phyloP scores from a whole-genome alignment of 164 flowering plant genomes.

The Umbilicus rupestris region DNA sequence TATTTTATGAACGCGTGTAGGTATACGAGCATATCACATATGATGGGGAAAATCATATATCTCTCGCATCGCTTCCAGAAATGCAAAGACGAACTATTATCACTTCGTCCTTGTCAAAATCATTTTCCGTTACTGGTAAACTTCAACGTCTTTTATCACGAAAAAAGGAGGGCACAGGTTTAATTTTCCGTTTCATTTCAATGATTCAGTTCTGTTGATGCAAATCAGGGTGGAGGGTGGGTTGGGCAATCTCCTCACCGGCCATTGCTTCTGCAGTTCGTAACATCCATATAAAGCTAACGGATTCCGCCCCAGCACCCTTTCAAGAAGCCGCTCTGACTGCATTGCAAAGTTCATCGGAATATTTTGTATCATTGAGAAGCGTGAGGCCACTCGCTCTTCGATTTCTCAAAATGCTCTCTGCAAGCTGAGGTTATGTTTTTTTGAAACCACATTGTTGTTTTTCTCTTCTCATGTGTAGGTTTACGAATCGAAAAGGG shows the following conservation, averaged over 20 bases:
- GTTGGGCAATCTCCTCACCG: constrained; percentile 83
- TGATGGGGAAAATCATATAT: constrained; percentile 47
- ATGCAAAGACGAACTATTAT: constrained; percentile 73
- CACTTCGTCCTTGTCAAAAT: constrained; percentile 76
- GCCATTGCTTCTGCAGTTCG: constrained; percentile 60
- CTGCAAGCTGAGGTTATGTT: background rate
- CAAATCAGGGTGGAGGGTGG: constrained; percentile 76
- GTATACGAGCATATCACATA: constrained; percentile 73
- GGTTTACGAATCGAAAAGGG: constrained; percentile 62
- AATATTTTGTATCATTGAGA: constrained; percentile 44
- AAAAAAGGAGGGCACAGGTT: background rate
- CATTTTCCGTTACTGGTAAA: constrained; percentile 65
- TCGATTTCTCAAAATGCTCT: background rate
- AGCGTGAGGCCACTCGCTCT: constrained; percentile 23
- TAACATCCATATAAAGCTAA: constrained; percentile 57
- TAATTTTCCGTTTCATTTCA: background rate
- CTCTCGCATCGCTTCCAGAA: constrained; percentile 69
- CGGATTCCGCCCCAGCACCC: constrained; percentile 89
- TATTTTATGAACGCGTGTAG: constrained; percentile 20
- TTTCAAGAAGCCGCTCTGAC: constrained; percentile 79
- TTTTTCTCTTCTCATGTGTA: constrained; percentile 13
- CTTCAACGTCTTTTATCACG: background rate
- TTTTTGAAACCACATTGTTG: background rate
- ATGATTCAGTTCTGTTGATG: background rate
- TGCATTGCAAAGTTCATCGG: constrained; percentile 51